Evolutionary conservation across 805 yeast genomes (phyloP).

Genomic region (Starmerella lactis-condensi): DNA sequence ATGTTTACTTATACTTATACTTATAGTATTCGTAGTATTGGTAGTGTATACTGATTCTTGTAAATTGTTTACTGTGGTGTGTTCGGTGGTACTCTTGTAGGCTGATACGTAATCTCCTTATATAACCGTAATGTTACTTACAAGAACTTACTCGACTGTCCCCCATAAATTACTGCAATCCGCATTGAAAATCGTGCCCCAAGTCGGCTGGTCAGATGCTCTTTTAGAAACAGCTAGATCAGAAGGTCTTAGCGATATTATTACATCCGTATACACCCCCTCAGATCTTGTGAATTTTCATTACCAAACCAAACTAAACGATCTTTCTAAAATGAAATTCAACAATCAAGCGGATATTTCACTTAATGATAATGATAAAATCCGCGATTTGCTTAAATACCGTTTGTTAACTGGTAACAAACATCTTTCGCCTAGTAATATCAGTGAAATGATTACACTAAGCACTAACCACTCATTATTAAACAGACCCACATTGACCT

Average conservation of each 20-base stretch:
- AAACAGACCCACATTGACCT: slow-evolving; percentile 46
- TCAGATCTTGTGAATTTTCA: slow-evolving; percentile 40
- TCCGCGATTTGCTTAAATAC: slow-evolving; percentile 26
- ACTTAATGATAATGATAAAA: too few relatives aligned
- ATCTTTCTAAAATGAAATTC: slow-evolving; percentile 19
- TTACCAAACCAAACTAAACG: slow-evolving; percentile 26
- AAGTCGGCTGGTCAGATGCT: slow-evolving; percentile 34
- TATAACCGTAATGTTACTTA: not conserved
- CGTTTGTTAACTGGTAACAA: slow-evolving; percentile 39
- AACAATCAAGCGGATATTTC: slow-evolving; percentile 3
- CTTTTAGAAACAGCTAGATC: slow-evolving; percentile 33
- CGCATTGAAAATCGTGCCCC: slow-evolving; percentile 30
- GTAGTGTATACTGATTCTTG: too few relatives aligned
- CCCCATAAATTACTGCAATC: slow-evolving; percentile 22
- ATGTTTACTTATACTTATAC: too few relatives aligned
- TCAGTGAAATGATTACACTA: slow-evolving; percentile 34
- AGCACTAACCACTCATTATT: slow-evolving; percentile 49
- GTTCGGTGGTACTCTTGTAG: too few relatives aligned
- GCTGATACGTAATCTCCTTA: too few relatives aligned
- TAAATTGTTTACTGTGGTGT: too few relatives aligned
- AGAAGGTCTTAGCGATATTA: slow-evolving; percentile 35
- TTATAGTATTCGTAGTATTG: too few relatives aligned
- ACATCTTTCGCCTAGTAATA: slow-evolving; percentile 7
- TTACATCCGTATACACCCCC: slow-evolving; percentile 27
- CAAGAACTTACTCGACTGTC: slow-evolving; percentile 1